Evolutionary conservation across 768 basidiomycete species (phyloP).

Genomic region (Tricholoma sp.): DNA sequence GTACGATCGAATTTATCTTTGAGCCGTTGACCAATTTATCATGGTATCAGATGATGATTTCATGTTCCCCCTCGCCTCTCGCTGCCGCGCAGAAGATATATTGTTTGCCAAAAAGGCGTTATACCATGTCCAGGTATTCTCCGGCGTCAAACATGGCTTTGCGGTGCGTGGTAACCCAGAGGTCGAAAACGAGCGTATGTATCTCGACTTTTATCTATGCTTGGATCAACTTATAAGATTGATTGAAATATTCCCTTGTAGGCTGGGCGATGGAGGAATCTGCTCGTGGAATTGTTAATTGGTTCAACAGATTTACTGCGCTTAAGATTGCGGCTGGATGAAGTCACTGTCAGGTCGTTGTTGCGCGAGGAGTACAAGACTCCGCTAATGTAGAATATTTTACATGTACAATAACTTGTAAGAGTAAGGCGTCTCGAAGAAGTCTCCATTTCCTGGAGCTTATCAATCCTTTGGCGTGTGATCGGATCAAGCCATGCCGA

Average conservation of each 20-base stretch:
- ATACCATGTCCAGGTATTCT: constrained; percentile 57
- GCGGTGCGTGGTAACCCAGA: constrained; percentile 41
- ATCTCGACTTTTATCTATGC: background rate
- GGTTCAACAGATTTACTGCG: background rate
- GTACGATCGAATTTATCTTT: constrained; percentile 22
- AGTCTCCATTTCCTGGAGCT: too few species aligned
- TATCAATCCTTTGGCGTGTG: too few species aligned
- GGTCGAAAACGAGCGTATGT: constrained; percentile 35
- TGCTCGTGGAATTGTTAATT: background rate
- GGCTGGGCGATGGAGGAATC: constrained; percentile 1
- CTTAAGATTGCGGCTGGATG: too few species aligned
- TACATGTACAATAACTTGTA: too few species aligned
- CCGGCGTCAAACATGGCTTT: constrained; percentile 45
- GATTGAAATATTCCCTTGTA: background rate
- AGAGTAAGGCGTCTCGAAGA: too few species aligned
- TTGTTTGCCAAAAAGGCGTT: constrained; percentile 43
- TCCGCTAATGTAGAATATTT: too few species aligned
- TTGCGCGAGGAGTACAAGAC: too few species aligned
- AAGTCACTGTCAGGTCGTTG: too few species aligned
- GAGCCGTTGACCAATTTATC: background rate
- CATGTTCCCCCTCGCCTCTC: constrained; percentile 33
- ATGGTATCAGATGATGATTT: background rate
- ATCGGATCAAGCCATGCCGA: too few species aligned
- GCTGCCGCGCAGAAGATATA: constrained; percentile 53
- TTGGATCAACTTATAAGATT: background rate